A percentile compares a stretch with the other conserved stretches of the same genome.
Conservation (phyloP, 2,329 filamentous ascomycete species). For the Penicillium sp. region DNA sequence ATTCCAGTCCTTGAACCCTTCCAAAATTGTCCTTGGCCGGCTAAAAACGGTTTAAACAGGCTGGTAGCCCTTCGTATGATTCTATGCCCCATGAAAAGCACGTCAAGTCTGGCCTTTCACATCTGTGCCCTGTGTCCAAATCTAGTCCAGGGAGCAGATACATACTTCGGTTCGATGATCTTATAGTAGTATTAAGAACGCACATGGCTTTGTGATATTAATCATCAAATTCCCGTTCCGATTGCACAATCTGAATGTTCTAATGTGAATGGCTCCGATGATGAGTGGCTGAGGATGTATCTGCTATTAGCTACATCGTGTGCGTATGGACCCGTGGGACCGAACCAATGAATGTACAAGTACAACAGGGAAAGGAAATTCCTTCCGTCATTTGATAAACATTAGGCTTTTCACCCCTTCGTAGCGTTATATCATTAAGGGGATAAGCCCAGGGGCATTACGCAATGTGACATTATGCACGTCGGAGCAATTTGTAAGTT, state of each 20-base stretch:
- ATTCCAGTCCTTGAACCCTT: constrained; percentile 20
- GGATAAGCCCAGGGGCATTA: constrained; percentile 5
- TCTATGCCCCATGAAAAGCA: constrained; percentile 20
- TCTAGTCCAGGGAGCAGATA: neutral
- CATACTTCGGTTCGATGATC: neutral
- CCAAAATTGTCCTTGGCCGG: constrained; percentile 14
- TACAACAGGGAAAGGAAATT: neutral
- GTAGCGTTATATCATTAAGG: neutral
- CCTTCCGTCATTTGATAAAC: constrained; percentile 1
- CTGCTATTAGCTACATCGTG: constrained; percentile 4
- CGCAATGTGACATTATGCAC: constrained; percentile 15
- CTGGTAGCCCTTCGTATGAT: constrained; percentile 8
- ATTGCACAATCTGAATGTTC: neutral
- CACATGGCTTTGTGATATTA: neutral
- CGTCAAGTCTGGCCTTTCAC: constrained; percentile 13
- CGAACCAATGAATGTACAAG: constrained; percentile 9
- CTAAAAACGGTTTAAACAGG: neutral
- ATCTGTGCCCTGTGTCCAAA: neutral
- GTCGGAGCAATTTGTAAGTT: neutral
- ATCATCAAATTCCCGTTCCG: constrained; percentile 1
- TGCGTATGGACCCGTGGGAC: neutral
- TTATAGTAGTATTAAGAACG: neutral
- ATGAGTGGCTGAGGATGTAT: neutral
- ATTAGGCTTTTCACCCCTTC: constrained; percentile 14
- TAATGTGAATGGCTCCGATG: neutral